These are phyloP conservation scores for Epithele typhae DNA, from an alignment of 768 basidiomycete species.

Conservation along the genomic window DNA sequence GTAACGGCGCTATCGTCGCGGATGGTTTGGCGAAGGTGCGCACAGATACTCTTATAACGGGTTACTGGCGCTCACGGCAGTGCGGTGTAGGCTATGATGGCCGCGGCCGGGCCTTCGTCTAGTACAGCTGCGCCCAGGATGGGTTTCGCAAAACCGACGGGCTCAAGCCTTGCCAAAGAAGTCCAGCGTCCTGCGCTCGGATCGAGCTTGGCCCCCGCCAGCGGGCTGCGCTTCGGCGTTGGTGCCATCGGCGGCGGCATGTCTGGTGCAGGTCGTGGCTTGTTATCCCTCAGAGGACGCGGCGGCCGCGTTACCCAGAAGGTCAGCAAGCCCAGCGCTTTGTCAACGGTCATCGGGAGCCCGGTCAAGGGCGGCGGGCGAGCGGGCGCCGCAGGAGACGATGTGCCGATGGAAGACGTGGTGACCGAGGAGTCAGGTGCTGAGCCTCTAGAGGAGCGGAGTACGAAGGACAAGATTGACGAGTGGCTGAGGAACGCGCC, in stretches of 20 bases:
- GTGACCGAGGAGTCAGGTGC: not conserved
- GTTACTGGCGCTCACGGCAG: too few species aligned
- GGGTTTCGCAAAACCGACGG: not conserved
- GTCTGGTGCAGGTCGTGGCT: not conserved
- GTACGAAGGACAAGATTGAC: constrained; percentile 9
- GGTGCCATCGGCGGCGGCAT: not conserved
- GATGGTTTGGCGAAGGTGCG: too few species aligned
- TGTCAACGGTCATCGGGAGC: constrained; percentile 42
- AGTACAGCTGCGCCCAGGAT: not conserved
- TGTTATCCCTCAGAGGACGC: not conserved
- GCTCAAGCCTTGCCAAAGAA: not conserved
- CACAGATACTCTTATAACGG: too few species aligned
- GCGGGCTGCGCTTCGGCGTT: not conserved
- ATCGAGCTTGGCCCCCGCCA: constrained; percentile 16
- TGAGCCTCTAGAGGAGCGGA: not conserved
- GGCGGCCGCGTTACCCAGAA: constrained; percentile 24
- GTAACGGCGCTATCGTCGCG: too few species aligned
- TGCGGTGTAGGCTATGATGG: too few species aligned
- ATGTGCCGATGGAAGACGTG: not conserved
- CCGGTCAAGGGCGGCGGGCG: constrained; percentile 35
- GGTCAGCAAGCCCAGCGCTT: constrained; percentile 40
- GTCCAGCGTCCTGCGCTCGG: not conserved
- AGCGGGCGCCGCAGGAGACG: not conserved
- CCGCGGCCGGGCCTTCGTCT: too few species aligned
- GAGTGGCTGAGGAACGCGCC: constrained; percentile 10